Conservation (phyloP, 176 grass and related monocot species). For the Alloteropsis semialata region DNA sequence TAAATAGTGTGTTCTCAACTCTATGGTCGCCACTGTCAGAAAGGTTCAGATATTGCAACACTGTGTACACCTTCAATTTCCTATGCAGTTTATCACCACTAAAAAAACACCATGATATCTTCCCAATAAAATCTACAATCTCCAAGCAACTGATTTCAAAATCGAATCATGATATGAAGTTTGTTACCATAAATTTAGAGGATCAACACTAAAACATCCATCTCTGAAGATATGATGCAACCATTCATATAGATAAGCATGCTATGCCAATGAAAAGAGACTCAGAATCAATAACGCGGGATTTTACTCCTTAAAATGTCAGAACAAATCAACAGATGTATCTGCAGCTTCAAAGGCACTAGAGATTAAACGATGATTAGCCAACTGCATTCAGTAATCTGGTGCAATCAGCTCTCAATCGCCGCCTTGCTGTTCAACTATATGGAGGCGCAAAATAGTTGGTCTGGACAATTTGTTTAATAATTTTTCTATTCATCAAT, state of each 20-base stretch:
- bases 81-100: background rate
- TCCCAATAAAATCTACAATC: background rate
- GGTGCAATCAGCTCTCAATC: background rate
- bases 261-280: background rate
- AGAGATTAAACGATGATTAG: background rate
- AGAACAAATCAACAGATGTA: background rate
- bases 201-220: no score
- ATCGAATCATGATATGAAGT: no score
- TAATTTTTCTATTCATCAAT: background rate
- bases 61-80: background rate
- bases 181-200: no score
- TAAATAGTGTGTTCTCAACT: background rate
- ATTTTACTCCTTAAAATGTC: background rate
- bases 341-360: background rate
- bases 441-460: background rate
- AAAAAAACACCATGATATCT: background rate
- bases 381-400: background rate
- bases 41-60: background rate
- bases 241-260: no score
- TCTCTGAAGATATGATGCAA: no score
- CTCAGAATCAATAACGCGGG: background rate
- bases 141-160: conserved; percentile 5
- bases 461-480: background rate
- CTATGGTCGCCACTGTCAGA: background rate
- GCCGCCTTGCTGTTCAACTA: background rate